Base-by-base conservation (phyloP, 2,329 filamentous ascomycete genomes). In the Aspergillus fijiensis region DNA sequence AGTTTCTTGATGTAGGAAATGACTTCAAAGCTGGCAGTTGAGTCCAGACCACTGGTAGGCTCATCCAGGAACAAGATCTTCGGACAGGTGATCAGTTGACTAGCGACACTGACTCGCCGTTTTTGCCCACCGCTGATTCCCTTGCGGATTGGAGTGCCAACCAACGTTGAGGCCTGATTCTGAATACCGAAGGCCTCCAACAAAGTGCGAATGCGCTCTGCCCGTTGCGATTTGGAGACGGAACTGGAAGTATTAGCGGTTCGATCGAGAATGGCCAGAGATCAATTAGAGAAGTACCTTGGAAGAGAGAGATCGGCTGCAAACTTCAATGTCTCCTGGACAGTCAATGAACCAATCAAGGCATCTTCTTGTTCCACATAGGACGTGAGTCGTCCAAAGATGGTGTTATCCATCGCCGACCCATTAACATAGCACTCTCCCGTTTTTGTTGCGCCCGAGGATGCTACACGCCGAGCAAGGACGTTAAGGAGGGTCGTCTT, bases 311-410 rank as follows among this genome's bases (percentile, higher is more conserved):
- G 83, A 29, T 88, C 84, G 0, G 91, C 89, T 0, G 90, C 89
- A 73, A 96, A 96, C 63, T 87, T 79, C 61, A 96, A 77, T 0
- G 91, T 96, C 78, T 96, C 92, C 29, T 84, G 81, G 9, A 94
- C 90, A 0, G 91, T 96, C 64, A 96, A 79, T 0, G 89, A 89
- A 4, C 91, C 92, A 54, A 94, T 89, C 12, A 96, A 81, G 1
- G 90, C 88, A 79, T 96, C 92, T 65, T 96, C 91, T 74, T 96
- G 92, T 78, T 96, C 92, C 23, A 96, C 92, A 70, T 92, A 96
- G 51, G 86, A 86, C 57, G 85, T 89, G 53, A 94, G 81, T 51
- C 84, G 81, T 19, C 86, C 85, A 66, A 94, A 89, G 0, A 79
- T 78, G 7, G 79, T 72, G 7, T 80, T 75, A 1, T 85, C 81